Conservation (phyloP, 345 rosid genomes). For the Brassica nigra region DNA sequence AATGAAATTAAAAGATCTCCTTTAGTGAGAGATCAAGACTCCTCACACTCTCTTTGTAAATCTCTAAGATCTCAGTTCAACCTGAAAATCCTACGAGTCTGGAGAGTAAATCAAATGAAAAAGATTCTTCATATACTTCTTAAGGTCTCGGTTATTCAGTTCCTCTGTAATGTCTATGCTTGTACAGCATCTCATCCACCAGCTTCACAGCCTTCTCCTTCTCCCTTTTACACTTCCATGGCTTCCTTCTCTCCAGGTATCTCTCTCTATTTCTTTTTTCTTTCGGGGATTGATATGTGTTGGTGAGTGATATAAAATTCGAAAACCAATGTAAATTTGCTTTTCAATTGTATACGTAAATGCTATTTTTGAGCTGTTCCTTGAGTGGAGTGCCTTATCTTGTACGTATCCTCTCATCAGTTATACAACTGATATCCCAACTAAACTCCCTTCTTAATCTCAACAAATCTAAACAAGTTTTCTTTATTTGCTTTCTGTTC, state of each 20-base stretch:
- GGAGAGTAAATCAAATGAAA: conserved; percentile 33
- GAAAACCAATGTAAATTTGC: conserved; percentile 6
- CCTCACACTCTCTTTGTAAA: conserved; percentile 6
- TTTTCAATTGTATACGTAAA: background rate
- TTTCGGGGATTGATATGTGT: conserved; percentile 6
- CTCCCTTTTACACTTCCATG: conserved; percentile 58
- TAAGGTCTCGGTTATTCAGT: conserved; percentile 15
- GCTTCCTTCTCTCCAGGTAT: conserved; percentile 74
- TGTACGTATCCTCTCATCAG: conserved; percentile 25
- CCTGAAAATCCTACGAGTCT: background rate
- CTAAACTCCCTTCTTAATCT: background rate
- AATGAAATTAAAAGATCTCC: conserved; percentile 24
- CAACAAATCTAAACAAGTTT: background rate
- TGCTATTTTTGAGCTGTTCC: conserved; percentile 4
- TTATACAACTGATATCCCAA: background rate
- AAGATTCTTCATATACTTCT: conserved; percentile 26
- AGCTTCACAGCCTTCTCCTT: conserved; percentile 42
- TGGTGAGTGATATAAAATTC: background rate
- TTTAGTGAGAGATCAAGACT: conserved; percentile 19
- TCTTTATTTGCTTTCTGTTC: conserved; percentile 26
- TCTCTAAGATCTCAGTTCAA: conserved; percentile 21
- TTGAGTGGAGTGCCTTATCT: background rate
- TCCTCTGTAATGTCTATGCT: conserved; percentile 18
- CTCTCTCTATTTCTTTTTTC: background rate
- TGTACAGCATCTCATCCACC: conserved; percentile 33